Conservation (phyloP, 106 monocot genomes). For the Phalaenopsis aphrodite region DNA sequence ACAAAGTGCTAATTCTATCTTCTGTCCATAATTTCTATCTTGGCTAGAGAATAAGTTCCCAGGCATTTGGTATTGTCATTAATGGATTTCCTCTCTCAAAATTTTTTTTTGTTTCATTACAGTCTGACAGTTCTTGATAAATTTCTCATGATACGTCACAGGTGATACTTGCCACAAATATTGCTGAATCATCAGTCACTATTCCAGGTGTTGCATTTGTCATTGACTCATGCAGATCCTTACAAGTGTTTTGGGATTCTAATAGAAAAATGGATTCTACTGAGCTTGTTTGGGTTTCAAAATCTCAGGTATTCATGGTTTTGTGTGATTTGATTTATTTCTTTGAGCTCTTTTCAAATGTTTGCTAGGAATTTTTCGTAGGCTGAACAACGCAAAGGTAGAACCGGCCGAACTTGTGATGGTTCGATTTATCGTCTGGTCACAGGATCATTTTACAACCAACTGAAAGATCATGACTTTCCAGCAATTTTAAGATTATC, state of each 20-base stretch:
- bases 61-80: neutral
- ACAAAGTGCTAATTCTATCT: neutral
- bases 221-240: slow-evolving; percentile 80
- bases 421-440: slow-evolving; percentile 71
- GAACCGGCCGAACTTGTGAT: slow-evolving; percentile 88
- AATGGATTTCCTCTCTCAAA: neutral
- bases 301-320: slow-evolving; percentile 66
- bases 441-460: slow-evolving; percentile 42
- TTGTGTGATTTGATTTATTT: neutral
- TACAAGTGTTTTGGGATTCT: slow-evolving; percentile 70
- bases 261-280: slow-evolving; percentile 50
- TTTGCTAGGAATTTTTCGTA: slow-evolving; percentile 13
- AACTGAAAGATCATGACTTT: slow-evolving; percentile 55
- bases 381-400: slow-evolving; percentile 84
- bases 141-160: slow-evolving; percentile 9
- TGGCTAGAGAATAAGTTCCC: neutral
- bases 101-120: neutral
- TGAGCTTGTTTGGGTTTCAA: slow-evolving; percentile 80
- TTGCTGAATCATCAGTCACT: slow-evolving; percentile 91
- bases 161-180: slow-evolving; percentile 90
- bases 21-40: neutral
- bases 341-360: neutral
- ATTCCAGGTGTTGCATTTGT: slow-evolving; percentile 83
- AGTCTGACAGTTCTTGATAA: neutral
- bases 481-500: slow-evolving; percentile 80